Evolutionary conservation across 495 filamentous ascomycete species (phyloP), one percentile per base, ranked within the genome.

Genomic region (Penicillium coffeae): DNA sequence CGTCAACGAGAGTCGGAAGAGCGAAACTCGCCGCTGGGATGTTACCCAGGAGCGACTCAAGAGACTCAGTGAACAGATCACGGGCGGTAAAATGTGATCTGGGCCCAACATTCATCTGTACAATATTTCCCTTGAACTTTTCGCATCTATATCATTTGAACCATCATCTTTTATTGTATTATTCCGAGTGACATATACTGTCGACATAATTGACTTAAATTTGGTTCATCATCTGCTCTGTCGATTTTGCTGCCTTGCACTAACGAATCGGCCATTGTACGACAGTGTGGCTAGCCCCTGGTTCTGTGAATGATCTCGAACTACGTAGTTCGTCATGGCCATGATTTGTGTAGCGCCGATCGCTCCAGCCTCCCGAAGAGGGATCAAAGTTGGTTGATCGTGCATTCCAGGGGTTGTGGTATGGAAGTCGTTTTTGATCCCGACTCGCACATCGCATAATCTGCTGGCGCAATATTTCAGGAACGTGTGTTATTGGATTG

Each of bases 61-160:
- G 70, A 77, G 73, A 64, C 75, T 88, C 56, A 81, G 74, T 15
- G 85, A 88, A 67, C 72, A 80, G 61, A 67, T 88, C 51, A 87
- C 82, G 15, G 85, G 85, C 33, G 85, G 84, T 47, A 87, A 84
- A 72, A 70, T 86, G 64, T 79, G 63, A 70, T 44, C 45, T 38
- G 8, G 33, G 22, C 48, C 32, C 20, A 47, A 22, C 42, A 33
- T 54, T 52, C 54, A 48, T 30, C 10, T 63, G 60, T 64, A 64
- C 52, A 64, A 59, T 64, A 64, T 48, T 51, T 55, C 15, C 40
- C 25, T 54, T 44, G 22, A 51, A 55, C 42, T 55, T 55, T 20
- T 48, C 46, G 40, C 50, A 56, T 60, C 48, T 47, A 44, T 30
- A 41, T 56, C 44, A 20, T 48, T 33, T 44, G 48, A 44, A 50